Evolutionary conservation across 306 rosid genomes (phyloP).

Genomic region (Medicago lupulina): DNA sequence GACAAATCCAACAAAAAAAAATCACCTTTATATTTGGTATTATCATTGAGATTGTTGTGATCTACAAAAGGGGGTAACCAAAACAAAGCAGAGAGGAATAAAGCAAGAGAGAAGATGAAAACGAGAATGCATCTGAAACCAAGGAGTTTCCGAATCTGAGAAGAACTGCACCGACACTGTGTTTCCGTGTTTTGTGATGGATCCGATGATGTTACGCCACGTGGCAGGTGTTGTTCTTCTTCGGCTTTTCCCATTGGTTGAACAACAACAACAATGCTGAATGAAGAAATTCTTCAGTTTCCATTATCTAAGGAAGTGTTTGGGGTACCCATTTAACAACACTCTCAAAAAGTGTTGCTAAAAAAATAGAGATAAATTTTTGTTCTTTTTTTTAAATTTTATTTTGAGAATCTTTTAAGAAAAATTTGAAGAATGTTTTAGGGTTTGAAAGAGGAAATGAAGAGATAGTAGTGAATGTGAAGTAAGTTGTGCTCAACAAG

Average conservation of each 20-base stretch:
- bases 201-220: constrained; percentile 44
- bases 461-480: constrained; percentile 38
- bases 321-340: constrained; percentile 50
- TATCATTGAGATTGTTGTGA: constrained; percentile 58
- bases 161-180: constrained; percentile 56
- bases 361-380: background rate
- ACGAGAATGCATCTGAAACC: constrained; percentile 75
- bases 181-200: constrained; percentile 52
- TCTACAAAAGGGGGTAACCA: constrained; percentile 89
- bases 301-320: constrained; percentile 50
- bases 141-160: constrained; percentile 55
- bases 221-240: constrained; percentile 58
- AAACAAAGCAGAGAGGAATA: constrained; percentile 80
- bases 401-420: background rate
- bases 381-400: background rate
- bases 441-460: constrained; percentile 52
- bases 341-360: constrained; percentile 19
- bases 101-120: constrained; percentile 62
- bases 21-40: constrained; percentile 68
- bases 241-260: constrained; percentile 81
- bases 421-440: constrained; percentile 42
- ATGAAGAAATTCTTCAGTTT: constrained; percentile 43
- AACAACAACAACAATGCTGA: constrained; percentile 49
- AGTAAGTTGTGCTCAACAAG: constrained; percentile 50
- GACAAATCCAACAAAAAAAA: constrained; percentile 27